Evolutionary conservation across 2,329 filamentous ascomycete genomes (phyloP).

Genomic region (Pseudogymnoascus sp.): DNA sequence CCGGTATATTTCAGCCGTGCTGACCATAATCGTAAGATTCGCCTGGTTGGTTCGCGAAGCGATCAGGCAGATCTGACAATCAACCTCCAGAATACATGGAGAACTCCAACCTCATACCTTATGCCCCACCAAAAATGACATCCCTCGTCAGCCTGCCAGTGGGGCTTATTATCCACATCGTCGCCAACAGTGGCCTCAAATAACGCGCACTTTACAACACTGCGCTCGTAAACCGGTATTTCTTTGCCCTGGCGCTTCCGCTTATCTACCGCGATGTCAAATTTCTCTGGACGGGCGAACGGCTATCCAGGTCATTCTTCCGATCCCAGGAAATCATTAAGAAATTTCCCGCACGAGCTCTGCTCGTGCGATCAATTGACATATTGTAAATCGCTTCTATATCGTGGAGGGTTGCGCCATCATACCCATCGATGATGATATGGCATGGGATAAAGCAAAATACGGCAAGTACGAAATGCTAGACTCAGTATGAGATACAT

Average conservation of each 20-base stretch:
- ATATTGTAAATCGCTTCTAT: background rate
- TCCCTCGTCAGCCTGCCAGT: background rate
- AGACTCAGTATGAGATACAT: background rate
- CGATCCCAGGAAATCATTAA: background rate
- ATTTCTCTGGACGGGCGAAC: background rate
- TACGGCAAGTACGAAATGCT: background rate
- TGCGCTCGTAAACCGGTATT: background rate
- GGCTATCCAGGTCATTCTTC: background rate
- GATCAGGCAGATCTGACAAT: background rate
- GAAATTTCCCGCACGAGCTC: background rate
- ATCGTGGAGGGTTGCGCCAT: background rate
- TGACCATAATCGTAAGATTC: background rate
- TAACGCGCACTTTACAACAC: background rate
- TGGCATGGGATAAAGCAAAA: background rate
- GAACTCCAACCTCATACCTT: background rate
- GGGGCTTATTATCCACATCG: background rate
- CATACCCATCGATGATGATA: background rate
- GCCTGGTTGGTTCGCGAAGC: background rate
- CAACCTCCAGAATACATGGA: background rate
- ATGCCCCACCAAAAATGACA: background rate
- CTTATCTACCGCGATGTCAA: background rate
- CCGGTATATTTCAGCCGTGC: background rate
- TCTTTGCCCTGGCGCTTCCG: background rate
- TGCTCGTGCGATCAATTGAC: background rate
- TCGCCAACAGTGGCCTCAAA: background rate